Base-by-base conservation (phyloP, 2,329 filamentous ascomycete genomes). In the Reticulascus tulasneorum region DNA sequence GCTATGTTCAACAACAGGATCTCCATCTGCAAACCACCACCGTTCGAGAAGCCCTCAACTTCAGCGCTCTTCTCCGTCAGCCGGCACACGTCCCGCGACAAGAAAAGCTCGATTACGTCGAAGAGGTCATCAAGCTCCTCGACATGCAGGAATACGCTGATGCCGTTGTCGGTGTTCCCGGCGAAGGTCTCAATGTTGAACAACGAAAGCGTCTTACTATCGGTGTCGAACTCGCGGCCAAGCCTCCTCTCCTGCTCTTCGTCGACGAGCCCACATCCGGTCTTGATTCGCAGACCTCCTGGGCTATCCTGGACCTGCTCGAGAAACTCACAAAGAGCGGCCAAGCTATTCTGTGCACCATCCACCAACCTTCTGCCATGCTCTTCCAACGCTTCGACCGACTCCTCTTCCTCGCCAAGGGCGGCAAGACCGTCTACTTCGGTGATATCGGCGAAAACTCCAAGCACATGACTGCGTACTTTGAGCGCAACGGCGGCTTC, bases 351-450 rank as follows among this genome's bases (percentile, higher is more conserved):
- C 79, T 96, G n/a, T 95, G 89, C 66, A 96, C 91, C 0, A 96
- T 96, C 43, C 91, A 97, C 59, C 91, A 97, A 61, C 91, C 91
- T n/a, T 94, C 87, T 11, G 89, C 90, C 22, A 89, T 94, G 75
- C 73, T 96, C 35, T 95, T 96, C 69, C 86, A 95, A 58, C 84
- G 87, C 40, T 96, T 93, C 56, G 86, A 93, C 53, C 77, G 84
- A 40, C 75, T 93, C 7, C 71, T 91, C 21, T 87, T 93, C 66
- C 67, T 93, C 12, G 80, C 82, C 22, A 82, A 77, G 53, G 86
- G 86, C 37, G 86, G 86, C 37, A 76, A 71, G 54, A 88, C 84
- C 2, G 83, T 91, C 29, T 93, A 93, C 66, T 91, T 88, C 52
- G 86, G 85, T 37, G 78, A 86, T 5, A 82, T 91, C 39, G 87